Conservation (phyloP, 345 rosid species). For the Chamaenerion angustifolium region DNA sequence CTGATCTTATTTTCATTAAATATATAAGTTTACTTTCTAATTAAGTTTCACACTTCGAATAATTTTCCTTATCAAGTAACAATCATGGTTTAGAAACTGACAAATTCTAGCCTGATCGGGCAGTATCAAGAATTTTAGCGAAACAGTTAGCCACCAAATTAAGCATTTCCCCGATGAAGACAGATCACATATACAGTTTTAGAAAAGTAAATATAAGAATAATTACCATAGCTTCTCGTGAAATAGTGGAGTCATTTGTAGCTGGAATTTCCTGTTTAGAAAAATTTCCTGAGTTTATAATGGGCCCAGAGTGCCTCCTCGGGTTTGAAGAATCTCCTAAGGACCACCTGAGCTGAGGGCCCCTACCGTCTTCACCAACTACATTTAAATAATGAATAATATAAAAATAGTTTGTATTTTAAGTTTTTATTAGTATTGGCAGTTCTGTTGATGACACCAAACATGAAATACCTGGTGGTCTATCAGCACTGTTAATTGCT, state of each 20-base stretch:
- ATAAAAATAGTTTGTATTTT: too few relatives aligned
- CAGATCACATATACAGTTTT: not conserved
- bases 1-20: too few relatives aligned
- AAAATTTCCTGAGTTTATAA: conserved; percentile 19
- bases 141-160: too few relatives aligned
- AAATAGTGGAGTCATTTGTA: conserved; percentile 19
- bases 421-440: not conserved
- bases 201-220: not conserved
- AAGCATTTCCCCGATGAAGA: too few relatives aligned
- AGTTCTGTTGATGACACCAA: too few relatives aligned
- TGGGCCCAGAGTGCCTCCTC: conserved; percentile 36
- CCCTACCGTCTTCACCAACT: conserved; percentile 31
- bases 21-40: too few relatives aligned
- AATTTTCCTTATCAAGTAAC: too few relatives aligned
- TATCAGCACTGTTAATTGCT: conserved; percentile 40
- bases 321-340: conserved; percentile 24
- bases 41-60: too few relatives aligned
- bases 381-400: not conserved
- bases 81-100: too few relatives aligned
- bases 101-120: too few relatives aligned
- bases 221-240: conserved; percentile 33
- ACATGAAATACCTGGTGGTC: conserved; percentile 34
- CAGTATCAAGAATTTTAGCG: too few relatives aligned
- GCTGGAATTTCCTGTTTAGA: conserved; percentile 37
- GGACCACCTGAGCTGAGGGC: conserved; percentile 19